Evolutionary conservation across 2,329 filamentous ascomycete genomes (phyloP).

Genomic region (Torrubiella hemipterigena): DNA sequence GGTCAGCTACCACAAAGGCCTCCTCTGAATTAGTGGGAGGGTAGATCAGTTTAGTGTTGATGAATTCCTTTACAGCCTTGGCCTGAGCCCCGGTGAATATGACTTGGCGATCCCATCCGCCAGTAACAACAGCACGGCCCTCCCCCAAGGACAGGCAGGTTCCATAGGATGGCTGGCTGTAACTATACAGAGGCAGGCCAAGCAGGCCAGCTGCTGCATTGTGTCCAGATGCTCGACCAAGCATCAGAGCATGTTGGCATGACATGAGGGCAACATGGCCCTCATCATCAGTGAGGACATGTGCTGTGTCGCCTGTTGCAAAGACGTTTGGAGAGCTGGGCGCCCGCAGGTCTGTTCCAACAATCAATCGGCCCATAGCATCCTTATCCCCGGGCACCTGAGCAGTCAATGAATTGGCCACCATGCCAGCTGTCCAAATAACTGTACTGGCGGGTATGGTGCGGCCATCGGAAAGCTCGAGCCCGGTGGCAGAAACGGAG

Average conservation of each 20-base stretch:
- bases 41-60: conserved; percentile 22
- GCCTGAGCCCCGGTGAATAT: conserved; percentile 14
- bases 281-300: conserved; percentile 11
- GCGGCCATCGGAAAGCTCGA: conserved; percentile 17
- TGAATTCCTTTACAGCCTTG: conserved; percentile 19
- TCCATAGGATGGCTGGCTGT: conserved; percentile 17
- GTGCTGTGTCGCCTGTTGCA: conserved; percentile 22
- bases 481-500: conserved; percentile 12
- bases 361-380: conserved; percentile 14
- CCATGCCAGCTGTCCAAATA: conserved; percentile 24
- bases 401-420: conserved; percentile 17
- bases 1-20: conserved; percentile 14
- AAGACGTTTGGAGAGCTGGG: conserved; percentile 12
- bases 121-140: conserved; percentile 15
- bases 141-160: conserved; percentile 24
- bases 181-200: conserved; percentile 10
- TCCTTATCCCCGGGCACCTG: conserved; percentile 19
- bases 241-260: conserved; percentile 23
- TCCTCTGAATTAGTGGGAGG: conserved; percentile 13
- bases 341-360: conserved; percentile 17
- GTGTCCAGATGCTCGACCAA: conserved; percentile 21
- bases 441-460: conserved; percentile 18
- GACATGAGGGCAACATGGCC: conserved; percentile 21
- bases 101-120: conserved; percentile 19
- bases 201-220: conserved; percentile 23